A percentile compares a stretch with the other conserved stretches of the same genome.
Conservation (phyloP, 2,329 filamentous ascomycete genomes). For the Nectriaceae sp. region DNA sequence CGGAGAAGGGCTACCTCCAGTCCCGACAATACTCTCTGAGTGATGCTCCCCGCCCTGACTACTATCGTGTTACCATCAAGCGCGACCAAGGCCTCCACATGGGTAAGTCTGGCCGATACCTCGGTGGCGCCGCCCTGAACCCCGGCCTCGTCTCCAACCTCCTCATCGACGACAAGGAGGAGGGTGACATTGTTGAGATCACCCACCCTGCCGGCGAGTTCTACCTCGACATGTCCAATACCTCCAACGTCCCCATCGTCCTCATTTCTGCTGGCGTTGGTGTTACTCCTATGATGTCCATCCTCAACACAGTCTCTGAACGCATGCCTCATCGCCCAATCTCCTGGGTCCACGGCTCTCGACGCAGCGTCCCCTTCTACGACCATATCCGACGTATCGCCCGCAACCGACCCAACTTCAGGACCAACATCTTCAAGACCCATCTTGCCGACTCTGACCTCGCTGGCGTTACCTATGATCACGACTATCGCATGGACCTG, state of each 20-base stretch:
- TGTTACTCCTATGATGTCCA: slow-evolving; percentile 60
- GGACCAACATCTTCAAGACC: slow-evolving; percentile 52
- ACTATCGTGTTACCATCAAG: slow-evolving; percentile 74
- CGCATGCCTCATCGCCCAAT: slow-evolving; percentile 49
- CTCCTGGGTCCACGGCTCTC: slow-evolving; percentile 62
- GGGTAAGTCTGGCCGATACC: slow-evolving; percentile 24
- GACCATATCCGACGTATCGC: slow-evolving; percentile 50
- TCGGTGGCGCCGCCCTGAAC: slow-evolving; percentile 41
- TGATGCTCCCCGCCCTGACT: slow-evolving; percentile 60
- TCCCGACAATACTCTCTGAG: slow-evolving; percentile 73
- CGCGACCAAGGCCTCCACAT: slow-evolving; percentile 57
- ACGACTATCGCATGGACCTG: slow-evolving; percentile 47
- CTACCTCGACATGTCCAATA: slow-evolving; percentile 49
- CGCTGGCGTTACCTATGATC: slow-evolving; percentile 45
- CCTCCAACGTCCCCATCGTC: slow-evolving; percentile 47
- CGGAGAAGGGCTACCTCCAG: slow-evolving; percentile 60
- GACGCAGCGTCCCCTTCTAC: slow-evolving; percentile 54
- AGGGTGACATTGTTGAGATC: slow-evolving; percentile 64
- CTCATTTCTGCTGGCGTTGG: slow-evolving; percentile 64
- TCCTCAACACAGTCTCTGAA: slow-evolving; percentile 56
- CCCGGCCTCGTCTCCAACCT: slow-evolving; percentile 71
- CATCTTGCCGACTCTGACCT: slow-evolving; percentile 47
- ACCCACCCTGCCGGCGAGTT: slow-evolving; percentile 69
- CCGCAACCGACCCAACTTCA: slow-evolving; percentile 36
- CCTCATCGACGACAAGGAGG: slow-evolving; percentile 61